Conservation (phyloP, 805 yeast genomes). For the Teunomyces funiuensis region DNA sequence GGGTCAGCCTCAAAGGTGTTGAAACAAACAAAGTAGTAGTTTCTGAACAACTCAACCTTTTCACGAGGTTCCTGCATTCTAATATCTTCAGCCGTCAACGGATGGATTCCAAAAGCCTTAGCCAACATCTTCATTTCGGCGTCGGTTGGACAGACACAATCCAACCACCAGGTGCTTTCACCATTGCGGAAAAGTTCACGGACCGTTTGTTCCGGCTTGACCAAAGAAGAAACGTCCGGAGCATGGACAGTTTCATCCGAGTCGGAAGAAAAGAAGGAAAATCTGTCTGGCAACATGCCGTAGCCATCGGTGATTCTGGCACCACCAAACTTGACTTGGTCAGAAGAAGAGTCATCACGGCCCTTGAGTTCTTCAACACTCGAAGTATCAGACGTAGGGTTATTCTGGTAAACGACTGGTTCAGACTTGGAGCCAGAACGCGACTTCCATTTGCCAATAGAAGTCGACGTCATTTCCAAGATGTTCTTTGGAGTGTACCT, state of each 20-base stretch:
- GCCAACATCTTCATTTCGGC: slow-evolving; percentile 90
- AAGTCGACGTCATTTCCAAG: slow-evolving; percentile 15
- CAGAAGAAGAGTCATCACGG: slow-evolving; percentile 22
- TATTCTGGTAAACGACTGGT: slow-evolving; percentile 13
- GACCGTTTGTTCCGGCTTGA: slow-evolving; percentile 19
- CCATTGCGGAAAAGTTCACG: slow-evolving; percentile 26
- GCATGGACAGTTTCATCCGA: slow-evolving; percentile 29
- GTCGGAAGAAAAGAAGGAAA: slow-evolving; percentile 27
- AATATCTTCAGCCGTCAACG: slow-evolving; percentile 96
- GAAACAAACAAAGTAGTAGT: slow-evolving; percentile 93
- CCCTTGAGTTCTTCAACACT: slow-evolving; percentile 8
- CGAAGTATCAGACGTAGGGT: slow-evolving; percentile 23
- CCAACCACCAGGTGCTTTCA: slow-evolving; percentile 54
- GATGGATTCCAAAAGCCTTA: slow-evolving; percentile 95
- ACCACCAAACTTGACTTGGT: slow-evolving; percentile 42
- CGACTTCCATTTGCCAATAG: slow-evolving; percentile 2
- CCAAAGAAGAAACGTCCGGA: slow-evolving; percentile 26
- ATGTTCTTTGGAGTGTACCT: slow-evolving; percentile 59
- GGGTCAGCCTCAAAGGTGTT: slow-evolving; percentile 88
- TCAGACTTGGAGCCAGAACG: background rate
- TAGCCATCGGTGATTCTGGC: slow-evolving; percentile 30
- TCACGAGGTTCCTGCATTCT: slow-evolving; percentile 96
- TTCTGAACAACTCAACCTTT: slow-evolving; percentile 88
- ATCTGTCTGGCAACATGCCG: slow-evolving; percentile 53
- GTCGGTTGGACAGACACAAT: slow-evolving; percentile 91